Base-by-base conservation (phyloP, 1,284 basidiomycete species). In the Leccinum solheimii region DNA sequence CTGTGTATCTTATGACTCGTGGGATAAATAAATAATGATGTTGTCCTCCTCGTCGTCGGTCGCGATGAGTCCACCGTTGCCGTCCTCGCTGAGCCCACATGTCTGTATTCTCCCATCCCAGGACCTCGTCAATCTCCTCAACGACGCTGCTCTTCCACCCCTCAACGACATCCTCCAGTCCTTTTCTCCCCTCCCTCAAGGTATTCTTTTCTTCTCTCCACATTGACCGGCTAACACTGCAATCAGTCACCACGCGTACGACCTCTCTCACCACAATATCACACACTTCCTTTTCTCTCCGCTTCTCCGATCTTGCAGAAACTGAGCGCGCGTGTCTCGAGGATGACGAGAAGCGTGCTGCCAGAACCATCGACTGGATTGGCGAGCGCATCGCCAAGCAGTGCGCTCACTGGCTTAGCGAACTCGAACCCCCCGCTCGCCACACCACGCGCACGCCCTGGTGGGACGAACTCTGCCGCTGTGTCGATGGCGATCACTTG, bases 391-490 rank as follows among this genome's bases (percentile, higher is more conserved):
- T 92, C 55, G 75, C 79, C 30, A 80, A 79, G 61, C 80, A 84
- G 62, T 87, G 85, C 62, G 72, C 81, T 16, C 82, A 79, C 68
- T 93, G 91, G 91, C 81, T 90, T 23, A 83, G 83, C 64, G 83
- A 88, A 66, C 66, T 83, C 34, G 81, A 85, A 60, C 78, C 72
- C 9, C 76, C 74, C 1, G 79, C 79, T 53, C 76, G 73, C 45
- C 77, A 83, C 57, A 71, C 75, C 4, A 66, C 77, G 40, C 79
- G 82, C 58, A 86, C 88, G 11, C 91, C 90, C 2, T 93, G 91
- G 91, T 93, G 91, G 91, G 87, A 91, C 65, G 91, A 93, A 72
- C 78, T 93, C 36, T 80, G 81, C 68, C 80, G 84, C 19, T 93
- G 91, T 73, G 80, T 82, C 5, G 88, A 93, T 70, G 90, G 89